Evolutionary conservation across 2,329 filamentous ascomycete genomes (phyloP), one percentile per base, ranked within the genome.

Genomic region (Thielaviopsis punctulata): DNA sequence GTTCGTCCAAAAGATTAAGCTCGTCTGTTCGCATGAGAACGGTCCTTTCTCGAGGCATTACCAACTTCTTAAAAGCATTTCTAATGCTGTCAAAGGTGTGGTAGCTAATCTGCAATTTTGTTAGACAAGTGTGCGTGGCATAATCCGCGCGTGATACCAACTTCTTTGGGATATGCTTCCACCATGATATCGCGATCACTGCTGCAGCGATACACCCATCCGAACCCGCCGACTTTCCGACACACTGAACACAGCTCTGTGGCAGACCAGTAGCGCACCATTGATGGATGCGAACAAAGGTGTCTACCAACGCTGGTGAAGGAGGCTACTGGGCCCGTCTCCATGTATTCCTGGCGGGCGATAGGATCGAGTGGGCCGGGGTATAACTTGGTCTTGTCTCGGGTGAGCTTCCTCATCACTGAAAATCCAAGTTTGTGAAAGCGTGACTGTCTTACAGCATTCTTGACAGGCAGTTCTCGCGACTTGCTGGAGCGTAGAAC

Each of bases 141-240:
- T 39, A 45, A 52, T 33, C n/a, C n/a, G n/a, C n/a, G n/a, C n/a
- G 50, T 56, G 55, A 36, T 52, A 49, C 55, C 60, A 56, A 13
- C 56, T 58, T 33, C 60, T 55, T 6, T 59, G 57, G 41, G 61
- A 58, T 39, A 45, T 18, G 39, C 49, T 51, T 66, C 66, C 22
- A 65, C 62, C 46, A 66, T 58, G 48, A 68, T 65, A 25, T 76
- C 70, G 10, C 67, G 68, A 59, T 88, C 84, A 61, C 85, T 77
- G 12, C 72, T 75, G 63, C 86, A 92, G 55, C 74, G 70, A 63
- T 86, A 92, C 21, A 92, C 66, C 76, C 82, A 92, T 23, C 84
- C 83, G 51, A 81, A 70, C 15, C 70, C 65, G 0, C 81, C 75
- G 1, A 64, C 63, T 41, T 66, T 65, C 39, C 67, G 66, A 59